Percentiles rank a stretch among this genome's conserved stretches.
phyloP scores from a whole-genome alignment of 1,284 basidiomycete genomes.

The Trametes versicolor region DNA sequence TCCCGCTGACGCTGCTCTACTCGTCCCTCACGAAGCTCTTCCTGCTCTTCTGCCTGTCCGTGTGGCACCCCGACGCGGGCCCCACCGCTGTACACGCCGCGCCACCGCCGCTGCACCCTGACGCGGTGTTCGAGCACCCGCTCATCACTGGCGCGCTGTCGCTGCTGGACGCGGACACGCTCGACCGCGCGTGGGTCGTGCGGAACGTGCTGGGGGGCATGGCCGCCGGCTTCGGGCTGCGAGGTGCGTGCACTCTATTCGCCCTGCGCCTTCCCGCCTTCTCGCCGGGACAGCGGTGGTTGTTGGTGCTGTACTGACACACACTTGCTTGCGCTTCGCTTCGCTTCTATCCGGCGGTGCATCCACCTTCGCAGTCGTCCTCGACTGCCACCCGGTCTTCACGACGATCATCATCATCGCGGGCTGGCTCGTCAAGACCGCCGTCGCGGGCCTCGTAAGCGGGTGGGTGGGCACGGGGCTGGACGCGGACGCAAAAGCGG shows the following conservation, averaged over 20 bases:
- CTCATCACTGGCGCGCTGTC: slow-evolving; percentile 53
- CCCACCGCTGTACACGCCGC: background rate
- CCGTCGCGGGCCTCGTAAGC: slow-evolving; percentile 66
- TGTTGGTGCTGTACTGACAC: background rate
- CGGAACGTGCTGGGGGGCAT: slow-evolving; percentile 88
- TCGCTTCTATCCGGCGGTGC: background rate
- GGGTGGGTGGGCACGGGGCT: slow-evolving; percentile 71
- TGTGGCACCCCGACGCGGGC: slow-evolving; percentile 73
- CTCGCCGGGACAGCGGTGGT: background rate
- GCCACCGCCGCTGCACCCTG: slow-evolving; percentile 33
- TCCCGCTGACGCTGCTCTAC: slow-evolving; percentile 85
- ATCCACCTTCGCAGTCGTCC: slow-evolving; percentile 61
- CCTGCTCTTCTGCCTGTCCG: slow-evolving; percentile 82
- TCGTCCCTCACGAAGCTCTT: slow-evolving; percentile 90
- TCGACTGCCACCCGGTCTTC: slow-evolving; percentile 79
- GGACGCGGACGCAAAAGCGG: slow-evolving; percentile 51
- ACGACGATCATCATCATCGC: slow-evolving; percentile 81
- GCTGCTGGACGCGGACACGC: slow-evolving; percentile 69
- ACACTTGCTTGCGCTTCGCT: background rate
- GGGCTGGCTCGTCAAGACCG: slow-evolving; percentile 82
- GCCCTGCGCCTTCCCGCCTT: background rate
- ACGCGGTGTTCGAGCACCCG: slow-evolving; percentile 42
- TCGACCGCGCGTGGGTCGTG: slow-evolving; percentile 88
- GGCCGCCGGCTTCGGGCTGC: slow-evolving; percentile 77
- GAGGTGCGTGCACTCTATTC: slow-evolving; percentile 51